phyloP scores from a whole-genome alignment of 306 rosid species.

The Phaseolus lunatus region DNA sequence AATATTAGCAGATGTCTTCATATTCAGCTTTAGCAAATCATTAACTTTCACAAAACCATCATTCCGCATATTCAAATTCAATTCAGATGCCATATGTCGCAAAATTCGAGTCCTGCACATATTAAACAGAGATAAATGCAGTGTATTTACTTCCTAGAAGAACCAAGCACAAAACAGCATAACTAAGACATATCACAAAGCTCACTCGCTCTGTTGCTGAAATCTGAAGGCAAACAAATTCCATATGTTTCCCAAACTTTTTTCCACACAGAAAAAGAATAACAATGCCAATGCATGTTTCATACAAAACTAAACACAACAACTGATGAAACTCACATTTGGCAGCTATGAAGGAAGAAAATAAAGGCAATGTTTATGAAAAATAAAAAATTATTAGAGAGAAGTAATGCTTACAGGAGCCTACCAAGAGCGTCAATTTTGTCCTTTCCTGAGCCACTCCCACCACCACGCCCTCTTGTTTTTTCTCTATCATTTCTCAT shows the following conservation, averaged over 20 bases:
- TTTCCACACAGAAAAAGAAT: background rate
- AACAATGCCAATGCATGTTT: background rate
- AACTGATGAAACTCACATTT: background rate
- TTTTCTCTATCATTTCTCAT: slow-evolving; percentile 49
- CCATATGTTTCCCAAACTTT: background rate
- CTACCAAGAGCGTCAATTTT: slow-evolving; percentile 94
- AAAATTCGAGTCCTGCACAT: slow-evolving; percentile 76
- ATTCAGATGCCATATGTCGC: slow-evolving; percentile 89
- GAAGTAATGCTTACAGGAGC: slow-evolving; percentile 69
- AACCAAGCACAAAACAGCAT: slow-evolving; percentile 20
- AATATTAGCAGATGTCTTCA: slow-evolving; percentile 83
- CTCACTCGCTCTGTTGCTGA: background rate
- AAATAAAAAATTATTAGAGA: background rate
- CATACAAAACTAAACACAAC: background rate
- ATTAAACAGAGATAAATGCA: slow-evolving; percentile 20
- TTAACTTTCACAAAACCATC: slow-evolving; percentile 86
- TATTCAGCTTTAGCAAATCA: slow-evolving; percentile 73
- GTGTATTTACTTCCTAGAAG: slow-evolving; percentile 5
- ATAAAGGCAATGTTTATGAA: background rate
- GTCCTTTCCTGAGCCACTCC: slow-evolving; percentile 68
- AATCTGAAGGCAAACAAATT: slow-evolving; percentile 11
- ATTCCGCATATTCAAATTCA: slow-evolving; percentile 73
- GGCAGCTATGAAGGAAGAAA: background rate
- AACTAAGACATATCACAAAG: background rate
- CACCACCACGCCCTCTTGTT: slow-evolving; percentile 58